Evolutionary conservation across 257 asterid species (phyloP).

Genomic region (Jacaranda mimosifolia): DNA sequence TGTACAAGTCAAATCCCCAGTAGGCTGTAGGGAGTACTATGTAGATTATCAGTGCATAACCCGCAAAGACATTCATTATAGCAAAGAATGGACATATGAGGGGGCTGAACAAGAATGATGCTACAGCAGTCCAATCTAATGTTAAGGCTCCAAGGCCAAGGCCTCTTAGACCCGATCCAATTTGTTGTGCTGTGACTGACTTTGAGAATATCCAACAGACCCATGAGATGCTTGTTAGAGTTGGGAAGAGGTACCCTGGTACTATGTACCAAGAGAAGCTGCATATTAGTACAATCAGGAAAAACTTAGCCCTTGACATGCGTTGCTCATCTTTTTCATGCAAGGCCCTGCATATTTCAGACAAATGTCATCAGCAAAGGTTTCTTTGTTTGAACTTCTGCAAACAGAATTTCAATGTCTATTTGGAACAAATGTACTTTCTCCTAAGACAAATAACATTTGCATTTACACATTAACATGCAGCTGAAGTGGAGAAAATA

Average conservation of each 20-base stretch:
- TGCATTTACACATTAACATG: conserved; percentile 8
- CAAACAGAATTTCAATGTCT: neutral
- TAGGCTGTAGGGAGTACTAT: conserved; percentile 70
- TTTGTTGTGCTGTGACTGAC: conserved; percentile 87
- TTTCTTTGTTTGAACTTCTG: neutral
- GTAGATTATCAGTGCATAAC: conserved; percentile 68
- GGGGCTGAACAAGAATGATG: conserved; percentile 86
- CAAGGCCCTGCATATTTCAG: conserved; percentile 73
- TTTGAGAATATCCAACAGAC: conserved; percentile 83
- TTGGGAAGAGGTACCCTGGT: conserved; percentile 90
- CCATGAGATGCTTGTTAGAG: conserved; percentile 89
- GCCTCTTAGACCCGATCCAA: conserved; percentile 87
- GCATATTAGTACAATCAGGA: conserved; percentile 74
- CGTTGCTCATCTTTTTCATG: conserved; percentile 83
- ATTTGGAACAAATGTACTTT: neutral
- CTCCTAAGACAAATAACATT: neutral
- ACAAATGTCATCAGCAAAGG: conserved; percentile 12
- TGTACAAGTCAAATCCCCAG: conserved; percentile 82
- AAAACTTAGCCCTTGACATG: conserved; percentile 84
- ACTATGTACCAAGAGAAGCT: conserved; percentile 87
- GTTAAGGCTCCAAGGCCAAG: conserved; percentile 87
- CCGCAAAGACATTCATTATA: conserved; percentile 73
- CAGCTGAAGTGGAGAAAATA: neutral
- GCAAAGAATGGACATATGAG: conserved; percentile 86
- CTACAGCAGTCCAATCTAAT: conserved; percentile 81